Evolutionary conservation across 345 rosid species (phyloP).

Genomic region (Citrus medica): DNA sequence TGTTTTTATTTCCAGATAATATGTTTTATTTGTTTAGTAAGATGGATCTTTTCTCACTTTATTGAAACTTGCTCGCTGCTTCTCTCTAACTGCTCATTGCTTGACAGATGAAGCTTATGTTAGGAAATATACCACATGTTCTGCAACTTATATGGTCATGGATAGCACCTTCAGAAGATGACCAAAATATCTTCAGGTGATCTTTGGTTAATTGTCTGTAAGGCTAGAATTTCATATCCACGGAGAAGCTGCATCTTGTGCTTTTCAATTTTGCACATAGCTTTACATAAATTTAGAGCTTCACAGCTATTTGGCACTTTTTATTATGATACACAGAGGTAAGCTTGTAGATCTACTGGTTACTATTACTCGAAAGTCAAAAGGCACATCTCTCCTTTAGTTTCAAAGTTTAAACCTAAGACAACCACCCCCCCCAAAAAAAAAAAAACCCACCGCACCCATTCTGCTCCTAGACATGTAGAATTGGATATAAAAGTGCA

Average conservation of each 20-base stretch:
- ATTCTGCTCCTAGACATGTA: not conserved
- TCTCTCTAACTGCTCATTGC: conserved; percentile 19
- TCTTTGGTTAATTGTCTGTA: not conserved
- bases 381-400: not conserved
- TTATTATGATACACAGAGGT: not conserved
- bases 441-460: not conserved
- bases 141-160: conserved; percentile 95
- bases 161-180: conserved; percentile 94
- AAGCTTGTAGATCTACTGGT: not conserved
- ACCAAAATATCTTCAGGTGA: conserved; percentile 72
- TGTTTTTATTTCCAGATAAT: not conserved
- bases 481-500: not conserved
- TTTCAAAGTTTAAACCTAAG: not conserved
- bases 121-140: conserved; percentile 81
- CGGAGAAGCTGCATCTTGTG: not conserved
- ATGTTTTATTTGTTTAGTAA: not conserved
- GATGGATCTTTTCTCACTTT: not conserved
- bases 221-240: not conserved
- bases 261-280: not conserved
- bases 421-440: not conserved
- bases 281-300: not conserved
- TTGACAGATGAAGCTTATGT: conserved; percentile 91
- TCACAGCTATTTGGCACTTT: not conserved
- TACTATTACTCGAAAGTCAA: conserved; percentile 14
- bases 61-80: not conserved